Evolutionary conservation across 805 yeast genomes (phyloP).

Genomic region (Millerozyma miso): DNA sequence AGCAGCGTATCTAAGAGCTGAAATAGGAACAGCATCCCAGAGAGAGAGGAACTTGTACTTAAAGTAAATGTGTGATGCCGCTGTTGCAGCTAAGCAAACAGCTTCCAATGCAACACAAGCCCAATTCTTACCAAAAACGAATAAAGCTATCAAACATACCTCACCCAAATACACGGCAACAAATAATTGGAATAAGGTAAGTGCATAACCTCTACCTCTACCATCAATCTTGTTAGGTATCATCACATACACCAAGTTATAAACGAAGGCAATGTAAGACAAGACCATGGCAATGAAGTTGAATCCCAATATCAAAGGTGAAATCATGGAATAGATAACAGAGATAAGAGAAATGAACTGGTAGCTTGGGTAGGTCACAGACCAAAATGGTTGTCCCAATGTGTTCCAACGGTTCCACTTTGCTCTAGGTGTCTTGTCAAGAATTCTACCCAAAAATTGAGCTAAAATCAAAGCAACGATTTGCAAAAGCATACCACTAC

Average conservation of each 20-base stretch:
- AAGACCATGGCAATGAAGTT: conserved; percentile 55
- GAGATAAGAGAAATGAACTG: conserved; percentile 71
- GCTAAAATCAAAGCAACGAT: conserved; percentile 68
- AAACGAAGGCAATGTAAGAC: conserved; percentile 58
- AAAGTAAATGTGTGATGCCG: conserved; percentile 53
- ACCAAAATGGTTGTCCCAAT: conserved; percentile 71
- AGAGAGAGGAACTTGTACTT: conserved; percentile 59
- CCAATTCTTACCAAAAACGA: conserved; percentile 77
- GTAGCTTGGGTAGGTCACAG: conserved; percentile 74
- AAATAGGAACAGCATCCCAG: conserved; percentile 65
- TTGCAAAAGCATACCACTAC: conserved; percentile 76
- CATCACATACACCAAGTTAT: conserved; percentile 60
- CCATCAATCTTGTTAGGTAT: conserved; percentile 54
- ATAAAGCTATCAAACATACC: conserved; percentile 63
- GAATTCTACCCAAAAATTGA: conserved; percentile 61
- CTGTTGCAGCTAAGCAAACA: conserved; percentile 55
- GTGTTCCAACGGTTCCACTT: conserved; percentile 76
- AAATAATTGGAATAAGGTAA: conserved; percentile 67
- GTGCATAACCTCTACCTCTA: conserved; percentile 71
- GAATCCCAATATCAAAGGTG: conserved; percentile 69
- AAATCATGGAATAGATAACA: conserved; percentile 71
- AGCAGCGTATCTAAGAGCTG: conserved; percentile 49
- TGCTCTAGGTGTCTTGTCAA: conserved; percentile 88
- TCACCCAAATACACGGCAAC: conserved; percentile 71
- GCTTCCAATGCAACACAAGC: conserved; percentile 70